phyloP scores from a whole-genome alignment of 768 basidiomycete species.

The Serendipita sp. region DNA sequence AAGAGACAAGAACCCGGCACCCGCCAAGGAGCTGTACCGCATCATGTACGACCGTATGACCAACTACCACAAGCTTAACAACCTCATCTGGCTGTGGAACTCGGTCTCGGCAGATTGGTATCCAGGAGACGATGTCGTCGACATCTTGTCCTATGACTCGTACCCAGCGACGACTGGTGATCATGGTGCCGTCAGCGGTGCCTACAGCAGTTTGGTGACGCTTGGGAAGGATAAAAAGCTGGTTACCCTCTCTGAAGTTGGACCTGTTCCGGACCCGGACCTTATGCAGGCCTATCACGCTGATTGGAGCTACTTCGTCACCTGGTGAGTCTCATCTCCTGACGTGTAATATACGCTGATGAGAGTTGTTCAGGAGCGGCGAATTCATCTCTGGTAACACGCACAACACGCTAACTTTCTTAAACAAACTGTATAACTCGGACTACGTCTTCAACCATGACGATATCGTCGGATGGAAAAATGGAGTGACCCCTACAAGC shows the following conservation, averaged over 20 bases:
- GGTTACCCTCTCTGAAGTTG: slow-evolving; percentile 8
- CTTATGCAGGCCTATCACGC: slow-evolving; percentile 8
- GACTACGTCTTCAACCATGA: slow-evolving; percentile 7
- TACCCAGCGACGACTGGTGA: slow-evolving; percentile 8
- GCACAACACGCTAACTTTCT: slow-evolving; percentile 7
- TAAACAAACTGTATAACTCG: slow-evolving; percentile 7
- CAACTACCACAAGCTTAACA: slow-evolving; percentile 9
- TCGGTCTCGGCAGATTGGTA: slow-evolving; percentile 8
- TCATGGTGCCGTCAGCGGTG: slow-evolving; percentile 8
- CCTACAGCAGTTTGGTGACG: background rate
- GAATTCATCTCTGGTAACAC: slow-evolving; percentile 8
- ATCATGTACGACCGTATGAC: slow-evolving; percentile 9
- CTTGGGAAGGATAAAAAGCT: slow-evolving; percentile 8
- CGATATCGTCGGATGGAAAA: slow-evolving; percentile 4
- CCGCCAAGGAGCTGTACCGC: slow-evolving; percentile 7
- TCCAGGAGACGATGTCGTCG: slow-evolving; percentile 9
- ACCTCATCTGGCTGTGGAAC: slow-evolving; percentile 10
- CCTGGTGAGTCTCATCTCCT: background rate
- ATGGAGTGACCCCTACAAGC: background rate
- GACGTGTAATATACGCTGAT: no score
- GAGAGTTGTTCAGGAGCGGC: background rate
- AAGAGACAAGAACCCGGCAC: slow-evolving; percentile 5
- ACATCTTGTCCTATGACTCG: slow-evolving; percentile 9
- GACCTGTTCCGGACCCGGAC: slow-evolving; percentile 10
- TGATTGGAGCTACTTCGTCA: slow-evolving; percentile 10